Evolutionary conservation across 2,329 filamentous ascomycete genomes (phyloP).

Genomic region (Westerdykella sp.): DNA sequence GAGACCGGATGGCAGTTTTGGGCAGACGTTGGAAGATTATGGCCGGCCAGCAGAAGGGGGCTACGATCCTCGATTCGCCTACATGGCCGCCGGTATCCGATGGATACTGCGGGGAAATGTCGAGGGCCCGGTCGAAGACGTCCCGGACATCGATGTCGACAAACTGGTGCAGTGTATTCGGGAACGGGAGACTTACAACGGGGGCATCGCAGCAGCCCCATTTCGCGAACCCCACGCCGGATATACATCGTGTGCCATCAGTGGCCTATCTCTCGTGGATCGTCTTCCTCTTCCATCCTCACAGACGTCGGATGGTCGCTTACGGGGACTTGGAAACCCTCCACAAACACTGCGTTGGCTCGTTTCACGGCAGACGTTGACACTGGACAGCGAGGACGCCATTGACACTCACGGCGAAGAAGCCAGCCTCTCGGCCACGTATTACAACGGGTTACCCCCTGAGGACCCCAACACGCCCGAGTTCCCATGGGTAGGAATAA

Average conservation of each 20-base stretch:
- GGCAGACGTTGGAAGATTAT: constrained; percentile 63
- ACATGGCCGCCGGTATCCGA: constrained; percentile 72
- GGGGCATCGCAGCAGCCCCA: constrained; percentile 71
- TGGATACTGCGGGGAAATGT: constrained; percentile 67
- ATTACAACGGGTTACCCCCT: constrained; percentile 14
- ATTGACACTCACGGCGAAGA: constrained; percentile 35
- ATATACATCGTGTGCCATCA: constrained; percentile 83
- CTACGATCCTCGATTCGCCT: constrained; percentile 80
- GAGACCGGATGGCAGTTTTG: constrained; percentile 81
- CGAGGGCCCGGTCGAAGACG: constrained; percentile 49
- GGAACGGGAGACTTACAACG: constrained; percentile 68
- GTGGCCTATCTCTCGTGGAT: constrained; percentile 68
- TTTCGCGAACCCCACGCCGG: constrained; percentile 83
- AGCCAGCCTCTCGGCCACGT: constrained; percentile 36
- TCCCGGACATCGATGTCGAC: constrained; percentile 69
- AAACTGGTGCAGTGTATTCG: constrained; percentile 65
- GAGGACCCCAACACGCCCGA: constrained; percentile 38
- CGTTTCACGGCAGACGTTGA: constrained; percentile 42
- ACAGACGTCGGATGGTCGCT: constrained; percentile 19
- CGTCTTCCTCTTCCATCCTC: constrained; percentile 40
- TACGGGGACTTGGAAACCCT: constrained; percentile 36
- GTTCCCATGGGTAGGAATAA: constrained; percentile 64
- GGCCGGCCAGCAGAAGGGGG: constrained; percentile 62
- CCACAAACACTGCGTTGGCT: constrained; percentile 42
- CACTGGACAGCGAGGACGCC: constrained; percentile 39